Base-by-base conservation (phyloP, 2,329 filamentous ascomycete species). In the Trichoderma koningii region DNA sequence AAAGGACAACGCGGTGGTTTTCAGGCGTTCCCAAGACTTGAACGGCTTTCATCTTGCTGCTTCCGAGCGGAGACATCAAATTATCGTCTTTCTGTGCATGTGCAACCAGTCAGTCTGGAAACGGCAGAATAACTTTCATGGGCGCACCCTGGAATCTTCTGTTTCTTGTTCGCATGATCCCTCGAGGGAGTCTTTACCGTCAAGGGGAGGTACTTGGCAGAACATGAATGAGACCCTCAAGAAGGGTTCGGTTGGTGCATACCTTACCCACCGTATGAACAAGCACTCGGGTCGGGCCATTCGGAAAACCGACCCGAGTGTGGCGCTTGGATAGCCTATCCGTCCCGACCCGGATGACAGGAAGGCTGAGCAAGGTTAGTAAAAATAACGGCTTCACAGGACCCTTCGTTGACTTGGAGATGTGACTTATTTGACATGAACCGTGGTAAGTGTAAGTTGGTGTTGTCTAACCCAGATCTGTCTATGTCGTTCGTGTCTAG, bases 221-320 rank as follows among this genome's bases (percentile, higher is more conserved):
- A 23, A 23, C 21, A 3, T 23, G 21, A 23, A 23, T 23, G 21
- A 23, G 21, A 23, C 21, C 21, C 21, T 23, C 21, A 23, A 23
- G 21, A 23, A 23, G 21, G 21, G 21, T 23, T 23, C 21, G 21
- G 21, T 23, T 23, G 21, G n/a, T n/a, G n/a, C n/a, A n/a, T n/a
- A n/a, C n/a, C n/a, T n/a, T n/a, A n/a, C n/a, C n/a, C n/a, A n/a
- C n/a, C n/a, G n/a, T n/a, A n/a, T 50, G 7, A 48, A 7, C 5
- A 50, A 41, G 30, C 21, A 41, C n/a, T 61, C 57, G 47, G 57
- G 34, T 61, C 47, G 57, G 34, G 57, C 1, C 21, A 12, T 19
- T 41, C 57, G 34, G 57, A 30, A 42, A 30, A 42, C 42, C 23
- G 57, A 51, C 57, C 57, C 47, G 47, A 51, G 14, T 44, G 57